Base-by-base conservation (phyloP, 164 flowering plant species). In the Warburgia ugandensis region DNA sequence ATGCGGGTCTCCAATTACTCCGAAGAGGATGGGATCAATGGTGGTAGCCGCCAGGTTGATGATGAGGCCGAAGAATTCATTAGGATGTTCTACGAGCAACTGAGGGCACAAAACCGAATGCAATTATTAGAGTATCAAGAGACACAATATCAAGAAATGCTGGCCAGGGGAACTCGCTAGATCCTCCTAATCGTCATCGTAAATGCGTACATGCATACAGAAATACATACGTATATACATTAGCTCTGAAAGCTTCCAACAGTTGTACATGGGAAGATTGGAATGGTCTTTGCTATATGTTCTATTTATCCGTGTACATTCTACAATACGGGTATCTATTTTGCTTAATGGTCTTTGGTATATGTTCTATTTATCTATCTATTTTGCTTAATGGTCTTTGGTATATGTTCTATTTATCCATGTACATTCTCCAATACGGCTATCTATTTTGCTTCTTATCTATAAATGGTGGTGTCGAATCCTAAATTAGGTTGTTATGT, bases 51-150 rank as follows among this genome's bases (percentile, higher is more conserved):
- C 1, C 58, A 61, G 45, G 74, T 76, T 1, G 80, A 76, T 45
- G 68, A 67, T 23, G 68, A 73, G 19, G 84, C 84, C 2, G 80
- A 78, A 63, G 79, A 76, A 29, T 78, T 76, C 59, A 78, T 76
- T 31, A 69, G 54, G 44, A 66, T 68, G 66, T 78, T 78, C 48
- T 73, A 78, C 45, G 80, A 78, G 59, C 77, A 78, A 11, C 60
- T 78, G 17, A 61, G 70, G 63, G 45, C 48, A 6, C 84, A 78
- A 45, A 72, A 69, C 28, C 71, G 69, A 10, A 64, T 55, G 13
- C 74, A 69, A 26, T 36, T 73, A 60, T 59, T 78, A 33, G 67
- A 73, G 23, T 71, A 68, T 37, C 62, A 67, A 33, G 68, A 59
- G 23, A 46, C 29, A 31, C 52, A 64, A 21, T 64, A 53, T 52